Conservation (phyloP, 2,329 filamentous ascomycete species). For the Claviceps lovelessii region DNA sequence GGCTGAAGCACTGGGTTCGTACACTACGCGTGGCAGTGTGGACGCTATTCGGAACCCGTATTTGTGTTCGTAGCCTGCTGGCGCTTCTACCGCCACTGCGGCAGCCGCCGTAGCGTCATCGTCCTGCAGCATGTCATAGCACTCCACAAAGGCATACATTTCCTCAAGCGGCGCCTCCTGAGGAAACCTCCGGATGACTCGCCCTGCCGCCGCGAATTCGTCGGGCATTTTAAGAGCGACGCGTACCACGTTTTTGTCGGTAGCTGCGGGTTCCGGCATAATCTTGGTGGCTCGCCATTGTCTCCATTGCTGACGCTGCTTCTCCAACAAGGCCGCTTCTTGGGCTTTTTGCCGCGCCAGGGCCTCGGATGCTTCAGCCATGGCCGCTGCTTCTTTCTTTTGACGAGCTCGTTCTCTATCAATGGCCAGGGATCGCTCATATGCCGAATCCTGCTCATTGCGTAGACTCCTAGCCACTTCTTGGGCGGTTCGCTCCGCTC, state of each 20-base stretch:
- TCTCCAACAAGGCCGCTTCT: conserved; percentile 37
- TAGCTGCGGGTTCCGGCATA: conserved; percentile 49
- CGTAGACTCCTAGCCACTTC: conserved; percentile 67
- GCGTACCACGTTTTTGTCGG: conserved; percentile 56
- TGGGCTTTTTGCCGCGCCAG: conserved; percentile 45
- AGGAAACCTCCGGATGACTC: conserved; percentile 64
- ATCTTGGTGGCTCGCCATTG: conserved; percentile 62
- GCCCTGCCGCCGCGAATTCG: conserved; percentile 42
- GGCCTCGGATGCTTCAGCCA: conserved; percentile 53
- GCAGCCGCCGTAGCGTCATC: not conserved
- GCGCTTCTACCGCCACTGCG: not conserved
- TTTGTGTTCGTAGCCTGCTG: conserved; percentile 51
- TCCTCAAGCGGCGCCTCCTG: conserved; percentile 64
- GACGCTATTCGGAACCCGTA: conserved; percentile 79
- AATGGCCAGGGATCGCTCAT: conserved; percentile 77
- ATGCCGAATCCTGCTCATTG: conserved; percentile 83
- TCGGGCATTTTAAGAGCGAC: conserved; percentile 51
- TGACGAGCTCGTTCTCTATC: conserved; percentile 74
- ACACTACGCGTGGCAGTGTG: conserved; percentile 71
- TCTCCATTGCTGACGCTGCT: conserved; percentile 53
- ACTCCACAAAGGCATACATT: conserved; percentile 92
- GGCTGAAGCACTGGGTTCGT: conserved; percentile 50
- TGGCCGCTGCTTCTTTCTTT: conserved; percentile 59
- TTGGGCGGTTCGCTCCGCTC: conserved; percentile 66
- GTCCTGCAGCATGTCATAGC: conserved; percentile 50